These are phyloP conservation scores for Pseudocercospora cruenta DNA, from an alignment of 2,329 filamentous ascomycete genomes.

Conservation along the genomic window DNA sequence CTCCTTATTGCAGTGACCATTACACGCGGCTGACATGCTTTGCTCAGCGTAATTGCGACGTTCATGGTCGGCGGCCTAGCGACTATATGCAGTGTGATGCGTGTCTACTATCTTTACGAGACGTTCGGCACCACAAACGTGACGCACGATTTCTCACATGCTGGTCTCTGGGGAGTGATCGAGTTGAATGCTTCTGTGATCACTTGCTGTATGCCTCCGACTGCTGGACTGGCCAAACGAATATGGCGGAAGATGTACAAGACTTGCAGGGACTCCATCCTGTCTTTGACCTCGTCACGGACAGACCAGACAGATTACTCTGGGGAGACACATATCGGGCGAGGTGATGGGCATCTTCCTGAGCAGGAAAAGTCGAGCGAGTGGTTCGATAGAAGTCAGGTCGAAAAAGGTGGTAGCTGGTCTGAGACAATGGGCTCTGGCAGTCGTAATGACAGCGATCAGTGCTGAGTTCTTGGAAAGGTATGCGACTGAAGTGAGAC, in stretches of 20 bases:
- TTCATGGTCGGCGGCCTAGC: slow-evolving; percentile 2
- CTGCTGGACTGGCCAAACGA: slow-evolving; percentile 5
- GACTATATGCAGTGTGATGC: slow-evolving; percentile 11
- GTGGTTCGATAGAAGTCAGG: neutral
- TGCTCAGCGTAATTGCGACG: slow-evolving; percentile 4
- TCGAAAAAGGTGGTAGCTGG: neutral
- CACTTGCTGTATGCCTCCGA: slow-evolving; percentile 14
- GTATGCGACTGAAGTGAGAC: neutral
- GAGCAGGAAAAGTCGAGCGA: neutral
- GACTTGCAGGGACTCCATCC: neutral
- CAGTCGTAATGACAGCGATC: neutral
- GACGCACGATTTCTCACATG: slow-evolving; percentile 10
- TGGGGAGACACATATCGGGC: neutral
- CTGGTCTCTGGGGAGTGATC: slow-evolving; percentile 7
- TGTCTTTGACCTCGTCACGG: neutral
- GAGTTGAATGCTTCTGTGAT: slow-evolving; percentile 10
- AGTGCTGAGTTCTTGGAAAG: neutral
- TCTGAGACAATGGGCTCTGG: neutral
- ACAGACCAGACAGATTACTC: neutral
- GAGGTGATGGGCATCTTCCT: neutral
- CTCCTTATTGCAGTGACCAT: too few relatives aligned
- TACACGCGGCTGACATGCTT: neutral
- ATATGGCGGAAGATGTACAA: slow-evolving; percentile 4
- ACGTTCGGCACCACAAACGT: slow-evolving; percentile 1
- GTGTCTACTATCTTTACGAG: slow-evolving; percentile 11